A percentile compares a stretch with the other conserved stretches of the same genome.
phyloP scores from a whole-genome alignment of 768 basidiomycete genomes.

The Pholiota molesta region DNA sequence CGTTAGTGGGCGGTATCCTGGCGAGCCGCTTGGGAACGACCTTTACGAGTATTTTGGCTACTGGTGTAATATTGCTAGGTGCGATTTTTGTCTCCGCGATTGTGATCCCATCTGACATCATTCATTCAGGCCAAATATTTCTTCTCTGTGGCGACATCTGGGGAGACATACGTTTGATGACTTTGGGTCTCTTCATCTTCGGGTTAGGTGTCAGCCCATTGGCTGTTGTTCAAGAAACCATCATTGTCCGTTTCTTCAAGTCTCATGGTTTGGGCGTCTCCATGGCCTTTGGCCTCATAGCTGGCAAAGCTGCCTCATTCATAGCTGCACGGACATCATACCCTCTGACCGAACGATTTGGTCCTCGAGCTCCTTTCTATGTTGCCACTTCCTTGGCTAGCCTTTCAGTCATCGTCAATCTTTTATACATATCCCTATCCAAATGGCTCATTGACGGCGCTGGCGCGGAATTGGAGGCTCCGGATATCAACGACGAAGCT shows the following conservation, averaged over 20 bases:
- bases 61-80: conserved; percentile 70
- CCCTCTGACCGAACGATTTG: conserved; percentile 70
- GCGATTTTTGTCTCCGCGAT: conserved; percentile 13
- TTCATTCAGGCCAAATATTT: conserved; percentile 56
- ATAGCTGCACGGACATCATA: conserved; percentile 75
- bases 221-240: conserved; percentile 83
- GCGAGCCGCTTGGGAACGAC: conserved; percentile 76
- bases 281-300: conserved; percentile 82
- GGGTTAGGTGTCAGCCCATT: conserved; percentile 81
- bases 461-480: conserved; percentile 65
- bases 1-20: conserved; percentile 74
- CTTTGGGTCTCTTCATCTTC: conserved; percentile 76
- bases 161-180: conserved; percentile 67
- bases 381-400: conserved; percentile 64
- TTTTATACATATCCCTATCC: conserved; percentile 65
- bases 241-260: conserved; percentile 82
- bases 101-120: not conserved
- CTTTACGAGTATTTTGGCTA: conserved; percentile 70
- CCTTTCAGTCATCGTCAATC: conserved; percentile 68
- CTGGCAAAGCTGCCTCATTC: conserved; percentile 80
- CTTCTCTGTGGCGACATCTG: conserved; percentile 68
- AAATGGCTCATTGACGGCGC: conserved; percentile 65
- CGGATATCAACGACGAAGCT: conserved; percentile 62
- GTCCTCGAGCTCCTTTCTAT: conserved; percentile 75
- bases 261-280: conserved; percentile 75